Base-by-base conservation (phyloP, 2,329 filamentous ascomycete genomes). In the Westerdykella ornata region DNA sequence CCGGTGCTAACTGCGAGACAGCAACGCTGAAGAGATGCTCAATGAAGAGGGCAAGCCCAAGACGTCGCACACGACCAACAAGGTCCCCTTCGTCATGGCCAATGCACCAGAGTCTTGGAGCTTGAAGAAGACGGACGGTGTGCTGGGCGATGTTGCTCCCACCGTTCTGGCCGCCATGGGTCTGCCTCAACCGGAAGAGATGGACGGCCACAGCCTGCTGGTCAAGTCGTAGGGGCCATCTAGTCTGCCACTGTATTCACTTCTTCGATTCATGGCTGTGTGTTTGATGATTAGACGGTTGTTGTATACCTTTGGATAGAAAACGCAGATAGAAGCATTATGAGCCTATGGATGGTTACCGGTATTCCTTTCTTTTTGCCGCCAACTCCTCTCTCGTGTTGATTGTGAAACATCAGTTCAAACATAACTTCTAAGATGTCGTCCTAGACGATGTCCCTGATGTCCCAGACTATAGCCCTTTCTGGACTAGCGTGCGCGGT, bases 21-120 rank as follows among this genome's bases (percentile, higher is more conserved):
- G 76, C 60, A 98, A 98, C 63, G 92, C 92, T 43, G 92, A 98
- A 74, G 92, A 98, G 75, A 98, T 98, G 92, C 84, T 97, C 70
- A 97, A 88, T 64, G 74, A 86, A 56, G 86, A 96, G 66, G 88
- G 89, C 66, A 94, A 88, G 65, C 92, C 92, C 57, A 98, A 98
- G 80, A 98, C 92, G 7, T 90, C 86, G 38, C 92, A 98, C 76
- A 98, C 92, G 35, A 89, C 85, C 53, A 98, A 98, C 78, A 92
- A 92, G 69, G 92, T 98, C 39, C 92, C 92, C 8, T 90, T 98
- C 65, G 80, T 97, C 69, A 95, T 98, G 89, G 88, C 89, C 65
- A 98, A 97, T 66, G 89, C 89, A 7, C 92, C 92, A 31, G 78
- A 85, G 62, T 85, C 86, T 55, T 96, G 85, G 83, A 87, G 80